Evolutionary conservation across 805 yeast species (phyloP).

Genomic region (Yarrowia sp.): DNA sequence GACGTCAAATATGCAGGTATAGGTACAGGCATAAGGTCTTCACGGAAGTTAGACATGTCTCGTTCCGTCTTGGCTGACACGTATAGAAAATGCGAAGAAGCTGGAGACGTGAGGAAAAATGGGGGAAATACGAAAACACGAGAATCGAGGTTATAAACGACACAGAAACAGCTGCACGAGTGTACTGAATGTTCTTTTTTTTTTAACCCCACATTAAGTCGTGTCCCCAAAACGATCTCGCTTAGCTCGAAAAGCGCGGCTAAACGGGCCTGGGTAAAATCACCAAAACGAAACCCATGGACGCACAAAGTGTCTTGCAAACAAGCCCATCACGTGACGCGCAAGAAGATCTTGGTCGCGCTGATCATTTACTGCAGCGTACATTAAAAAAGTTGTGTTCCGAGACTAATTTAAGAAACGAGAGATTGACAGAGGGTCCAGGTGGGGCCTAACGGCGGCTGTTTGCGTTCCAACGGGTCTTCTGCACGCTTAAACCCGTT

Average conservation of each 20-base stretch:
- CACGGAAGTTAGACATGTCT: neutral
- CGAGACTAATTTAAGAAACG: neutral
- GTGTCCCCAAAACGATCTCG: too few species aligned
- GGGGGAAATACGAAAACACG: neutral
- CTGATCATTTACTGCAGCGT: neutral
- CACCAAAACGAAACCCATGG: neutral
- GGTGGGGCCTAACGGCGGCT: neutral
- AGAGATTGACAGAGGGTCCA: neutral
- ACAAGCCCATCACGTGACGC: neutral
- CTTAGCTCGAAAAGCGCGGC: neutral
- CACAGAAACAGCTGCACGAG: too few species aligned
- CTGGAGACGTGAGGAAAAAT: neutral
- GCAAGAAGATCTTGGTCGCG: neutral
- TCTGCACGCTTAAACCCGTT: too few species aligned
- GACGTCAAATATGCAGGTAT: constrained; percentile 1
- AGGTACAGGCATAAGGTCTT: neutral
- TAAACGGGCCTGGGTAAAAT: neutral
- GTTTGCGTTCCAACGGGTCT: too few species aligned
- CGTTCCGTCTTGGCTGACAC: constrained; percentile 4
- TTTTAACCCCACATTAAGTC: too few species aligned
- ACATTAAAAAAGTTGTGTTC: neutral
- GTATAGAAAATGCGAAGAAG: neutral
- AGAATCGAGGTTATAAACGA: too few species aligned
- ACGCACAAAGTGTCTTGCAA: neutral
- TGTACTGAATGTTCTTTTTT: too few species aligned